Percentiles rank a stretch among this genome's conserved stretches.
Evolutionary conservation across 257 asterid species (phyloP).

Genomic region (Petunia secreta): DNA sequence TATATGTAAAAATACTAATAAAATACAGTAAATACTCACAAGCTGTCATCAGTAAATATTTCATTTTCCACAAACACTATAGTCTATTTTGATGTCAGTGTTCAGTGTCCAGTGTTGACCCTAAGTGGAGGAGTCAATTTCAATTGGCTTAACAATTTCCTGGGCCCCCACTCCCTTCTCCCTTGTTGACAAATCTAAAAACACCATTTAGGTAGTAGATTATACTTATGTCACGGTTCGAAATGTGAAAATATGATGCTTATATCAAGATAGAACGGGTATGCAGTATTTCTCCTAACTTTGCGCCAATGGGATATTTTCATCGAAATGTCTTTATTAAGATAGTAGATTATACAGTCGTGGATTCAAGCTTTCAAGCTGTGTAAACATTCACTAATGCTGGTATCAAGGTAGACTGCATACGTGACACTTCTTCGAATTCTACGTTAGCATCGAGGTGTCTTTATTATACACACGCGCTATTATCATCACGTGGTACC

Average conservation of each 20-base stretch:
- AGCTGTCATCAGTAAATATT: slow-evolving; percentile 17
- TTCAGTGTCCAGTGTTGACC: slow-evolving; percentile 39
- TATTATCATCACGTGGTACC: slow-evolving; percentile 54
- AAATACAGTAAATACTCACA: background rate
- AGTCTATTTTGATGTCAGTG: slow-evolving; percentile 17
- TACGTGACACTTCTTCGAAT: no score
- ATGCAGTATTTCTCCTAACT: no score
- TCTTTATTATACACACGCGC: slow-evolving; percentile 59
- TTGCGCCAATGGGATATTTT: no score
- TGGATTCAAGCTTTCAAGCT: no score
- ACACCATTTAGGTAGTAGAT: slow-evolving; percentile 38
- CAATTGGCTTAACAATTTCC: slow-evolving; percentile 30
- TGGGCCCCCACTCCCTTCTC: slow-evolving; percentile 27
- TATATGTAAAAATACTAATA: background rate
- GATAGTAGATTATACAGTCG: no score
- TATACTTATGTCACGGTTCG: no score
- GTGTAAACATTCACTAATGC: no score
- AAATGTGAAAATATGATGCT: no score
- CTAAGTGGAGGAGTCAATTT: slow-evolving; percentile 36
- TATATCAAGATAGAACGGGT: no score
- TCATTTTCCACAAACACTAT: background rate
- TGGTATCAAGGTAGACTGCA: no score
- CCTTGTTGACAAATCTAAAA: slow-evolving; percentile 43
- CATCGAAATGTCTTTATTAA: no score
- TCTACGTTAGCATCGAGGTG: no score